These are phyloP conservation scores for Saccharomycopsis capsularis DNA, from an alignment of 805 yeast species.

Conservation along the genomic window DNA sequence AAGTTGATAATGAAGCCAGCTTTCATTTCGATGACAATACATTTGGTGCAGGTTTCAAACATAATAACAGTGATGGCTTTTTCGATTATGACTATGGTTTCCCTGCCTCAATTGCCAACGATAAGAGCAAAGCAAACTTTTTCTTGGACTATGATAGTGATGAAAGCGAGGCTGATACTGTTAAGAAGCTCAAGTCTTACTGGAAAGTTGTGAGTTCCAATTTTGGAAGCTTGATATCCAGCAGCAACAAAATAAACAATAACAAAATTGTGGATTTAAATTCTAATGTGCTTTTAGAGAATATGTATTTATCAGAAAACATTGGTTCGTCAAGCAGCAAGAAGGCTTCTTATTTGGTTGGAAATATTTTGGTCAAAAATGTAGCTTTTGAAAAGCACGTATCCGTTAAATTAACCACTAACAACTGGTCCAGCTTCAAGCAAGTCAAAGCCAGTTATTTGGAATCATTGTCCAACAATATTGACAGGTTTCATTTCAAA, in stretches of 20 bases:
- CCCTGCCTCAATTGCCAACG: not conserved
- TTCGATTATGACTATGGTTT: not conserved
- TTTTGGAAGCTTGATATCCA: not conserved
- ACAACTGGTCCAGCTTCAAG: slow-evolving; percentile 36
- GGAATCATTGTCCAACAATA: slow-evolving; percentile 6
- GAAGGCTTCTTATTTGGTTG: slow-evolving; percentile 25
- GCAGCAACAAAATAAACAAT: not conserved
- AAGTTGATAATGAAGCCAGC: not conserved
- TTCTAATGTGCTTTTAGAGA: slow-evolving; percentile 8
- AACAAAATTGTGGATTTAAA: slow-evolving; percentile 2
- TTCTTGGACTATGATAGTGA: slow-evolving; percentile 21
- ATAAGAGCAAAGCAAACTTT: slow-evolving; percentile 6
- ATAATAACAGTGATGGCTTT: too few relatives aligned
- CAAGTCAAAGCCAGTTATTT: slow-evolving; percentile 36
- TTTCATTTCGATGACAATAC: not conserved
- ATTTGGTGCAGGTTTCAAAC: not conserved
- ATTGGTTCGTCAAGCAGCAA: not conserved
- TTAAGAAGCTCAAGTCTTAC: not conserved
- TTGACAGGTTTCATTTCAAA: slow-evolving; percentile 28
- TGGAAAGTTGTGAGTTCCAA: slow-evolving; percentile 11
- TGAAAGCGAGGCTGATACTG: slow-evolving; percentile 13
- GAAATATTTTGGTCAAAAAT: slow-evolving; percentile 40
- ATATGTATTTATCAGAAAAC: not conserved
- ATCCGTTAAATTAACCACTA: slow-evolving; percentile 35
- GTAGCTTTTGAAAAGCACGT: slow-evolving; percentile 35